These are phyloP conservation scores for Oryza longistaminata DNA, from an alignment of 176 grass and related monocot species.

Conservation along the genomic window DNA sequence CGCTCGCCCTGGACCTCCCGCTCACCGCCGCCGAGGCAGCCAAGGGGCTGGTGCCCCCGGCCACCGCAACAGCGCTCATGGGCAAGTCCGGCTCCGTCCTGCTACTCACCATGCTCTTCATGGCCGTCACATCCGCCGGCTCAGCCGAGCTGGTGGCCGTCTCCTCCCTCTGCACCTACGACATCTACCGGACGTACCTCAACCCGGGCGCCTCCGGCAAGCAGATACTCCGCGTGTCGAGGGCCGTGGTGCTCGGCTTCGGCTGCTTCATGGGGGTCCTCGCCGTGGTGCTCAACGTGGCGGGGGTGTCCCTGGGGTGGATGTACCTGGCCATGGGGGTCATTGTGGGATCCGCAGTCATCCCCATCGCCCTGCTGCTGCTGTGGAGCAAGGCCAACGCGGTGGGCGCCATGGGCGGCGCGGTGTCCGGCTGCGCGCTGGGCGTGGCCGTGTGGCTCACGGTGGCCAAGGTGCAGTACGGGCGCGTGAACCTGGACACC, in stretches of 20 bases:
- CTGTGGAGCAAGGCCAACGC: constrained; percentile 79
- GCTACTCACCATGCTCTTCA: constrained; percentile 86
- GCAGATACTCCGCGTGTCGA: constrained; percentile 78
- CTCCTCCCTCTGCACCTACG: constrained; percentile 78
- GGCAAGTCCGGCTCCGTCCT: constrained; percentile 71
- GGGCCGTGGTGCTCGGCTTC: constrained; percentile 48
- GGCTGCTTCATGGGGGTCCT: constrained; percentile 68
- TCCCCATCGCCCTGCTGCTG: constrained; percentile 78
- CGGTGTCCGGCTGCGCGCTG: constrained; percentile 46
- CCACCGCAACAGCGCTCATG: constrained; percentile 69
- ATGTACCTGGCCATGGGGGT: constrained; percentile 87
- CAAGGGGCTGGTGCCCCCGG: constrained; percentile 79
- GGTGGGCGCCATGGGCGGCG: constrained; percentile 57
- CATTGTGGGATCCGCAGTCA: constrained; percentile 64
- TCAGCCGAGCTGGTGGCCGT: constrained; percentile 72
- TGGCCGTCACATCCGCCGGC: constrained; percentile 78
- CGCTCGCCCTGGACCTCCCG: constrained; percentile 71
- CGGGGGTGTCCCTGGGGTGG: constrained; percentile 69
- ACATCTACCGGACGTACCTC: constrained; percentile 74
- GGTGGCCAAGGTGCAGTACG: constrained; percentile 61
- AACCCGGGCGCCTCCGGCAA: constrained; percentile 67
- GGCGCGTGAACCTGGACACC: constrained; percentile 62
- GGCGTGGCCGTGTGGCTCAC: constrained; percentile 63
- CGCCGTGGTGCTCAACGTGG: constrained; percentile 70
- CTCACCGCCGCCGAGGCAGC: constrained; percentile 54